phyloP scores from a whole-genome alignment of 2,329 filamentous ascomycete genomes.

The Chaetomiaceae sp. region DNA sequence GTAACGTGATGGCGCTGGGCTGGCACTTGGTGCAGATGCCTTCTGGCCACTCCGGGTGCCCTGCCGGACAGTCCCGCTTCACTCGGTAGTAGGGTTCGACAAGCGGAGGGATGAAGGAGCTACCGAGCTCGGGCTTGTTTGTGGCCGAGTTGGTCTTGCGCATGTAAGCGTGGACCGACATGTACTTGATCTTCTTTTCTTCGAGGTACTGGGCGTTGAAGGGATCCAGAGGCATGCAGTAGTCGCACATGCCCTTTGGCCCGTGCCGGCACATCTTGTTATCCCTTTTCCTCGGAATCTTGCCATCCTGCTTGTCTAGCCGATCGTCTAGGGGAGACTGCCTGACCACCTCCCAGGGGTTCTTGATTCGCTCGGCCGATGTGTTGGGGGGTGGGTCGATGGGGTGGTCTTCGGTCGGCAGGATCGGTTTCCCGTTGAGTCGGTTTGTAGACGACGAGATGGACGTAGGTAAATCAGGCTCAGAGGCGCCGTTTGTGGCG shows the following conservation, averaged over 20 bases:
- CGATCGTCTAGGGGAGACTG: conserved; percentile 85
- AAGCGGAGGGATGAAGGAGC: conserved; percentile 92
- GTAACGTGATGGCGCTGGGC: conserved; percentile 90
- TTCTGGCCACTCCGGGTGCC: conserved; percentile 89
- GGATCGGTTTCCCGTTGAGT: conserved; percentile 72
- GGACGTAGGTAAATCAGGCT: conserved; percentile 29
- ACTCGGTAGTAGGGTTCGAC: conserved; percentile 92
- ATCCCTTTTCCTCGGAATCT: conserved; percentile 73
- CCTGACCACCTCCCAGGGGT: conserved; percentile 87
- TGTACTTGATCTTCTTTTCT: conserved; percentile 98
- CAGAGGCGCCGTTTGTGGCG: conserved; percentile 36
- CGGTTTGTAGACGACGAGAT: conserved; percentile 53
- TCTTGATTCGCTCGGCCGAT: conserved; percentile 63
- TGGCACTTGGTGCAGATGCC: conserved; percentile 98
- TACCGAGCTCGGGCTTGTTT: conserved; percentile 90
- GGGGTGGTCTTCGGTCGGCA: conserved; percentile 62
- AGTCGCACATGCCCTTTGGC: conserved; percentile 97
- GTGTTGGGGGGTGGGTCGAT: conserved; percentile 53
- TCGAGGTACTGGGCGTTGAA: conserved; percentile 84
- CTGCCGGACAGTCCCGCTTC: conserved; percentile 81
- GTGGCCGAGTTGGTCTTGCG: conserved; percentile 94
- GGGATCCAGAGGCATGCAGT: conserved; percentile 94
- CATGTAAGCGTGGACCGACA: conserved; percentile 91
- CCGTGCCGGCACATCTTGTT: conserved; percentile 91
- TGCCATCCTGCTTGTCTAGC: conserved; percentile 84